phyloP scores from a whole-genome alignment of 257 asterid species.

The Solanum rostratum region DNA sequence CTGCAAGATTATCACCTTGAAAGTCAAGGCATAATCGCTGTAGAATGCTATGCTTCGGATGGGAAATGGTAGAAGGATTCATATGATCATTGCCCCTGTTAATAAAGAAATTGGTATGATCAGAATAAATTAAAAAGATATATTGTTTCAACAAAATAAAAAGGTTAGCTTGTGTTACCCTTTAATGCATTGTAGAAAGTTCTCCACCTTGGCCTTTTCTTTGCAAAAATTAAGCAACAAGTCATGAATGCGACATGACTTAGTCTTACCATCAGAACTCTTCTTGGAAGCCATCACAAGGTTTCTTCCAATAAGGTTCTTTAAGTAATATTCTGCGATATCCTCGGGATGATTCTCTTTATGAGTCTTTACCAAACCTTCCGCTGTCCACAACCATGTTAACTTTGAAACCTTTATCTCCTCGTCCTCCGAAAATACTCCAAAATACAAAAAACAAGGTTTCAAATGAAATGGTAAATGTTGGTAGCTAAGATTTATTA shows the following conservation, averaged over 20 bases:
- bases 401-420: neutral
- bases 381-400: constrained; percentile 1
- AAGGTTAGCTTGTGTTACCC: neutral
- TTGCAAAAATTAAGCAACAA: neutral
- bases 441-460: neutral
- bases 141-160: neutral
- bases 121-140: neutral
- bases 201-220: neutral
- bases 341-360: neutral
- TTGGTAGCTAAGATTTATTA: constrained; percentile 1
- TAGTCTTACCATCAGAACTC: neutral
- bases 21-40: neutral
- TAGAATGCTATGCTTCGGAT: neutral
- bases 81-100: neutral
- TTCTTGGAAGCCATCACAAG: neutral
- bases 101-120: neutral
- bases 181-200: neutral
- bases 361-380: neutral
- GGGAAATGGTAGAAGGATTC: neutral
- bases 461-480: neutral
- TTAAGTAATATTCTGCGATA: neutral
- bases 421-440: neutral
- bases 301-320: neutral
- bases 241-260: constrained; percentile 8
- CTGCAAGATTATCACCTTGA: neutral